These are phyloP conservation scores for Debaryomyces hansenii DNA, from an alignment of 805 yeast genomes.

Conservation along the genomic window DNA sequence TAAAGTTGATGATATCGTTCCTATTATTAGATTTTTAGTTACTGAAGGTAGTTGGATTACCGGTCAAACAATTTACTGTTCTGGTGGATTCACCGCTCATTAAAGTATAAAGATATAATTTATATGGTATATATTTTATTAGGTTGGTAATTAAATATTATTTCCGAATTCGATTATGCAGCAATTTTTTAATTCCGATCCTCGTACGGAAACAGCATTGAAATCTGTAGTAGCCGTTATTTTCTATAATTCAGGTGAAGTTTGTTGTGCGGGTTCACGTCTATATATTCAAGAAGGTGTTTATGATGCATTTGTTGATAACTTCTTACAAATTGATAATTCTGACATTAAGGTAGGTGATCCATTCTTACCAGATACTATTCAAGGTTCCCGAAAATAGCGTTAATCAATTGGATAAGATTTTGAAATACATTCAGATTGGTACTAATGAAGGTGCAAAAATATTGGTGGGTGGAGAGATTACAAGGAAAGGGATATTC, in stretches of 20 bases:
- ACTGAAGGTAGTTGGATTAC: slow-evolving; percentile 70
- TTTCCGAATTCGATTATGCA: too few relatives aligned
- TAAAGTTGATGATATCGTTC: slow-evolving; percentile 59
- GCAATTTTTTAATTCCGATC: slow-evolving; percentile 22
- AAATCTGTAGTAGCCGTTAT: slow-evolving; percentile 52
- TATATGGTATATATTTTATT: not conserved
- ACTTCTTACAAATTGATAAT: slow-evolving; percentile 35
- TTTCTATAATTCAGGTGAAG: slow-evolving; percentile 49
- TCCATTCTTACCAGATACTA: slow-evolving; percentile 42
- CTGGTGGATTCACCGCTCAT: slow-evolving; percentile 68
- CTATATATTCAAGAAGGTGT: slow-evolving; percentile 43
- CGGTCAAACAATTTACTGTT: slow-evolving; percentile 66
- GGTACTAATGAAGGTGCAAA: slow-evolving; percentile 58
- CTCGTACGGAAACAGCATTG: slow-evolving; percentile 46
- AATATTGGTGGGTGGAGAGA: slow-evolving; percentile 44
- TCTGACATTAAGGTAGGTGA: slow-evolving; percentile 37
- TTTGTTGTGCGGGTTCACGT: slow-evolving; percentile 49
- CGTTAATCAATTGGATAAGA: slow-evolving; percentile 44
- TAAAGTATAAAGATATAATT: slow-evolving; percentile 11
- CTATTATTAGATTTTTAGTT: slow-evolving; percentile 58
- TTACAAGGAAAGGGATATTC: slow-evolving; percentile 27
- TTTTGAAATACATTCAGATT: slow-evolving; percentile 40
- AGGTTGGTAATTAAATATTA: too few relatives aligned
- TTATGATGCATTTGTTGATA: slow-evolving; percentile 41
- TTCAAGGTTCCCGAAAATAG: slow-evolving; percentile 61